Conservation (phyloP, 2,329 filamentous ascomycete species). For the Metarhizium rileyi region DNA sequence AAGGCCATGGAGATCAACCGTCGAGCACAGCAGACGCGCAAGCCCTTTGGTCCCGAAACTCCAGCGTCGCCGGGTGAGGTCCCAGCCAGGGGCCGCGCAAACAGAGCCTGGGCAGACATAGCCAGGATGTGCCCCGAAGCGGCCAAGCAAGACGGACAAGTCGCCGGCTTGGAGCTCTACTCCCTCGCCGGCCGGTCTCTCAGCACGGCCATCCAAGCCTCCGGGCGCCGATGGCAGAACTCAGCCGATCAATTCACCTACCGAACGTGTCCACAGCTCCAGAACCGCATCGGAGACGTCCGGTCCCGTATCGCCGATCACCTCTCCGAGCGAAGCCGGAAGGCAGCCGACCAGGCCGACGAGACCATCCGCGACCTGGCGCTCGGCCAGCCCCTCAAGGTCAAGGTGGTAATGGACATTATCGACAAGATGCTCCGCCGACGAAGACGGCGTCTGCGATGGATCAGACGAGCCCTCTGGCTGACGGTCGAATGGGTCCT, state of each 20-base stretch:
- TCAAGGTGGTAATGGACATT: conserved; percentile 71
- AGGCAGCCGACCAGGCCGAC: conserved; percentile 69
- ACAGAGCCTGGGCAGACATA: conserved; percentile 33
- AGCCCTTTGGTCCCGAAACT: conserved; percentile 20
- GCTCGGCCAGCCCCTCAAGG: conserved; percentile 64
- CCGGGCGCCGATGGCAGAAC: conserved; percentile 45
- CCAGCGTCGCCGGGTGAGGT: conserved; percentile 13
- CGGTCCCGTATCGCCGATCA: conserved; percentile 40
- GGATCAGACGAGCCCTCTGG: conserved; percentile 68
- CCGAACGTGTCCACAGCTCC: conserved; percentile 45
- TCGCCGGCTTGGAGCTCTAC: conserved; percentile 37
- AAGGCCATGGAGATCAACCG: conserved; percentile 75
- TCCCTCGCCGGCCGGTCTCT: conserved; percentile 43
- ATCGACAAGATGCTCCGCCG: conserved; percentile 68
- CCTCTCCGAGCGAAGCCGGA: conserved; percentile 50
- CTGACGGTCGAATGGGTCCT: conserved; percentile 79
- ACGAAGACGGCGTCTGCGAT: conserved; percentile 57
- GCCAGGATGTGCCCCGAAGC: conserved; percentile 29
- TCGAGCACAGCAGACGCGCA: conserved; percentile 43
- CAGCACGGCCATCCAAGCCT: conserved; percentile 34
- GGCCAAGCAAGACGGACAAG: conserved; percentile 21
- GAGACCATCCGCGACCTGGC: conserved; percentile 67
- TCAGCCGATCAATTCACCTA: conserved; percentile 50
- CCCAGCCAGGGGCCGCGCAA: conserved; percentile 11
- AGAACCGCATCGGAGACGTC: conserved; percentile 35